Conservation (phyloP, 73 alveolate species). For the Paramecium biaurelia region DNA sequence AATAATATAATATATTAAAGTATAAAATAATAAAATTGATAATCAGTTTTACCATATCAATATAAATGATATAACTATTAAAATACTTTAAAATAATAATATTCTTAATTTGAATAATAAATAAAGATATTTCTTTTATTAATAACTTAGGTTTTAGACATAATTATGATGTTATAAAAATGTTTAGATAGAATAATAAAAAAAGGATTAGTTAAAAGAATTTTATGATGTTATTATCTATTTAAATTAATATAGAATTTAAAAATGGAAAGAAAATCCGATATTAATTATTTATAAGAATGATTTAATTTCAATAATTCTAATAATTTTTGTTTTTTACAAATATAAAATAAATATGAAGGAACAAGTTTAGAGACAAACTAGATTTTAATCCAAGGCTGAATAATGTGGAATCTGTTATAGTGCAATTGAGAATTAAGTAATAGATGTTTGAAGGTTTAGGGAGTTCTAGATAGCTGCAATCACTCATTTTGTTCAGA, state of each 20-base stretch:
- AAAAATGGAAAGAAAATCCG: neutral
- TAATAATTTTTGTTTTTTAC: neutral
- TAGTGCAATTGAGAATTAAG: slow-evolving; percentile 5
- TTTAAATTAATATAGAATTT: neutral
- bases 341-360: neutral
- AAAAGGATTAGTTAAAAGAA: neutral
- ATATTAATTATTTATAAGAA: neutral
- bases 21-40: neutral
- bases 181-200: too few species aligned
- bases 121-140: neutral
- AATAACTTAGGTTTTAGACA: neutral
- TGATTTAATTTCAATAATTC: neutral
- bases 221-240: too few species aligned
- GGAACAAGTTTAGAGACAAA: neutral
- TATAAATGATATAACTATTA: too few species aligned
- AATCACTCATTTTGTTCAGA: slow-evolving; percentile 15
- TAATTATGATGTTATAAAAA: too few species aligned
- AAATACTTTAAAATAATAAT: too few species aligned
- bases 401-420: neutral
- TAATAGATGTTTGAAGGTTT: neutral
- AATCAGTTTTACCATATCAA: too few species aligned
- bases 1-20: too few species aligned
- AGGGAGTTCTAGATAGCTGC: neutral
- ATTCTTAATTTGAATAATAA: neutral
- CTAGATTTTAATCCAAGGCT: slow-evolving; percentile 17